Evolutionary conservation across 75 land plant species (phyloP).

Genomic region (Cupressus sempervirens): DNA sequence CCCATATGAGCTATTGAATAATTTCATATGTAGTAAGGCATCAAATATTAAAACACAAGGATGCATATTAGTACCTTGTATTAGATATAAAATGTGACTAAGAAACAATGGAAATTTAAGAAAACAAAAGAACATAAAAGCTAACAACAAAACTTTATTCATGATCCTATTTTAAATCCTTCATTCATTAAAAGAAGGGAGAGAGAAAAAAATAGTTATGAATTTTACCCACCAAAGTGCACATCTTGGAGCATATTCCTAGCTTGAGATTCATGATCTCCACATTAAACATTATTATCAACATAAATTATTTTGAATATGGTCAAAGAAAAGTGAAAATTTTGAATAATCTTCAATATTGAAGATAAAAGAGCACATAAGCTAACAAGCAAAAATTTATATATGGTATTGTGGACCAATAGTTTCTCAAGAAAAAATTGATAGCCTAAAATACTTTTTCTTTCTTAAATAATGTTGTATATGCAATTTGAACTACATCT

Average conservation of each 20-base stretch:
- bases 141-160: too few relatives aligned
- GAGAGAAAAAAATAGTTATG: conserved; percentile 25
- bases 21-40: too few relatives aligned
- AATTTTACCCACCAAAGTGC: conserved; percentile 98
- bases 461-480: background rate
- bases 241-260: conserved; percentile 79
- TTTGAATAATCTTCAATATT: background rate
- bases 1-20: too few relatives aligned
- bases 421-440: background rate
- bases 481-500: background rate
- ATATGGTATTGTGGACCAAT: background rate
- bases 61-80: too few relatives aligned
- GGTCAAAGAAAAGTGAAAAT: background rate
- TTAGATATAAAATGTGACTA: too few relatives aligned
- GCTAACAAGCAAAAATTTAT: background rate
- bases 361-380: background rate
- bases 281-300: conserved; percentile 23
- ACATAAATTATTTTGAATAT: background rate
- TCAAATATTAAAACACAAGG: too few relatives aligned
- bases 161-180: too few relatives aligned
- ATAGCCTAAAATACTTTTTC: background rate
- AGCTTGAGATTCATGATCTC: conserved; percentile 65
- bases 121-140: too few relatives aligned
- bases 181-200: too few relatives aligned
- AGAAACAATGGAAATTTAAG: too few relatives aligned